Evolutionary conservation across 208 protist genomes (phyloP).

Genomic region (Wallacemonas rigidus): DNA sequence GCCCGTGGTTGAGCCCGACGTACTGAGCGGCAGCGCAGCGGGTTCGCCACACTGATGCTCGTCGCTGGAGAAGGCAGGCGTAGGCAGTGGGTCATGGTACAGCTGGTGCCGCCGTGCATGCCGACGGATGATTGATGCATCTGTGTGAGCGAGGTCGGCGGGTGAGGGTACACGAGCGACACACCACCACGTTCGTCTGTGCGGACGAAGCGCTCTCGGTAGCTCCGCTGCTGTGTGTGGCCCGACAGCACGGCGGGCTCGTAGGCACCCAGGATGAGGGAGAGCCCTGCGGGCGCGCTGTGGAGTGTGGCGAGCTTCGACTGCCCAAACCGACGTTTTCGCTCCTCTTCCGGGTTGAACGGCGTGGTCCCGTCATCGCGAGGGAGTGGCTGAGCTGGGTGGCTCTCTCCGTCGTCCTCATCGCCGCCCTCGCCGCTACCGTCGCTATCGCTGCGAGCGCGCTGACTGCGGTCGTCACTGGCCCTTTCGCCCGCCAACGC

Average conservation of each 20-base stretch:
- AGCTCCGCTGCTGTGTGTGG: slow-evolving; percentile 14
- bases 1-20: slow-evolving; percentile 25
- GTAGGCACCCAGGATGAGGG: background rate
- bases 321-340: background rate
- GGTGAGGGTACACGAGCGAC: slow-evolving; percentile 27
- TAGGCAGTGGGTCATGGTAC: slow-evolving; percentile 6
- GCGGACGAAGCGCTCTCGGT: slow-evolving; percentile 36
- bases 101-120: slow-evolving; percentile 13
- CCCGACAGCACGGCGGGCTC: slow-evolving; percentile 3
- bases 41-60: slow-evolving; percentile 20
- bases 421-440: background rate
- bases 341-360: slow-evolving; percentile 12
- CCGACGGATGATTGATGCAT: background rate
- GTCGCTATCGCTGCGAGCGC: background rate
- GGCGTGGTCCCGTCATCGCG: slow-evolving; percentile 16
- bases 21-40: slow-evolving; percentile 26
- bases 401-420: background rate
- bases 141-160: slow-evolving; percentile 39
- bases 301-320: slow-evolving; percentile 10
- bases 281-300: background rate
- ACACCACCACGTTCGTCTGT: slow-evolving; percentile 49
- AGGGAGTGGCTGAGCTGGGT: background rate
- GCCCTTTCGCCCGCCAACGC: background rate
- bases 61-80: slow-evolving; percentile 23
- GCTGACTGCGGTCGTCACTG: background rate